These are phyloP conservation scores for Colletotrichum sp. DNA, from an alignment of 2,329 filamentous ascomycete species.

Conservation along the genomic window DNA sequence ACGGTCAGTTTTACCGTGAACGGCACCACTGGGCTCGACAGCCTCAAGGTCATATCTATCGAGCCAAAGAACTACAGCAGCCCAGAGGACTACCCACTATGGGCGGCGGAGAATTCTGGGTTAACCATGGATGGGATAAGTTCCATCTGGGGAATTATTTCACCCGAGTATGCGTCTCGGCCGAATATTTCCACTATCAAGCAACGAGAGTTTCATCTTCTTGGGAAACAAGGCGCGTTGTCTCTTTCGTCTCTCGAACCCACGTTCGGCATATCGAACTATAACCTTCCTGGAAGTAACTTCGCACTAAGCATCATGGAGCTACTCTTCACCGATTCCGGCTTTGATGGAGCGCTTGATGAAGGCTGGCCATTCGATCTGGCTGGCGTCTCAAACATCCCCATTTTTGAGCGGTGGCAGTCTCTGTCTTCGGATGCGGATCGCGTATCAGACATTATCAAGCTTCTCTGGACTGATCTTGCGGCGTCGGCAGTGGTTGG, in stretches of 20 bases:
- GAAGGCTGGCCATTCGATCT: conserved; percentile 19
- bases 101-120: conserved; percentile 35
- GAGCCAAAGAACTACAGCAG: conserved; percentile 38
- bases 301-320: no score
- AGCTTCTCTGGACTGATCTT: conserved; percentile 50
- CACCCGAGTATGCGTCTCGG: conserved; percentile 28
- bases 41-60: conserved; percentile 37
- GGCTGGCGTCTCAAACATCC: conserved; percentile 32
- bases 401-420: conserved; percentile 46
- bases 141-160: conserved; percentile 46
- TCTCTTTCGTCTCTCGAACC: no score
- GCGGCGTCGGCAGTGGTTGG: conserved; percentile 47
- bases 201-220: conserved; percentile 11
- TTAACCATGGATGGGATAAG: conserved; percentile 25
- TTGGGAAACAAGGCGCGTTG: no score
- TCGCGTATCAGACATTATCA: conserved; percentile 38
- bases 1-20: conserved; percentile 48
- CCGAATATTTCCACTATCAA: conserved; percentile 37
- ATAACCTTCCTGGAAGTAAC: no score
- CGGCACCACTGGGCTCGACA: conserved; percentile 36
- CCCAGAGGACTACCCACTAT: conserved; percentile 33
- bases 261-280: no score
- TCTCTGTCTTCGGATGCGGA: conserved; percentile 30
- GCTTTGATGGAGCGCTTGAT: no score
- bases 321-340: no score